phyloP scores from a whole-genome alignment of 305 asterid species.

The Rubia tinctorum region DNA sequence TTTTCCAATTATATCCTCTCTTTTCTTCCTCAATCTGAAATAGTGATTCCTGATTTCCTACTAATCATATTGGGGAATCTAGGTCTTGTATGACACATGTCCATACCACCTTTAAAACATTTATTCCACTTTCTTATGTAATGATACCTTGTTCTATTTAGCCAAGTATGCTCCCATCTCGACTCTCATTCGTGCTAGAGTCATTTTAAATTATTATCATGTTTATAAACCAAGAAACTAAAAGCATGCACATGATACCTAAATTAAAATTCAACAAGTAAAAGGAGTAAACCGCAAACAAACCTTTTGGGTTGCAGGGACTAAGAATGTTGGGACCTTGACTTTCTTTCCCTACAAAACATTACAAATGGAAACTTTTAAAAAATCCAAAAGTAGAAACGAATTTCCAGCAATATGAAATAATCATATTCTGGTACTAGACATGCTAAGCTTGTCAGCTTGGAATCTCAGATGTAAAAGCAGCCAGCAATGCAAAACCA shows the following conservation, averaged over 20 bases:
- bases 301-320: conserved; percentile 96
- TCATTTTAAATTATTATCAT: not conserved
- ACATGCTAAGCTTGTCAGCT: not conserved
- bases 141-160: not conserved
- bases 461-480: not conserved
- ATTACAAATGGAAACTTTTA: not conserved
- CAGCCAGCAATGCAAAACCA: not conserved
- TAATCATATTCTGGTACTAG: not conserved
- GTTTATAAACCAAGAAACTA: not conserved
- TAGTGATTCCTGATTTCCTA: not conserved
- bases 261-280: conserved; percentile 7
- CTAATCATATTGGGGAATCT: not conserved
- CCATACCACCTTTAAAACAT: not conserved
- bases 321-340: conserved; percentile 90
- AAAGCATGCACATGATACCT: not conserved
- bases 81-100: not conserved
- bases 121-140: not conserved
- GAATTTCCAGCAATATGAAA: not conserved
- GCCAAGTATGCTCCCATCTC: not conserved
- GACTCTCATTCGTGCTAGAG: not conserved
- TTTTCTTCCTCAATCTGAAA: not conserved
- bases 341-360: conserved; percentile 77
- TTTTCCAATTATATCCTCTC: not conserved
- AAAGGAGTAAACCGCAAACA: conserved; percentile 4
- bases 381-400: not conserved